Conservation (phyloP, 1,284 basidiomycete species). For the Leccinum angustisporum region DNA sequence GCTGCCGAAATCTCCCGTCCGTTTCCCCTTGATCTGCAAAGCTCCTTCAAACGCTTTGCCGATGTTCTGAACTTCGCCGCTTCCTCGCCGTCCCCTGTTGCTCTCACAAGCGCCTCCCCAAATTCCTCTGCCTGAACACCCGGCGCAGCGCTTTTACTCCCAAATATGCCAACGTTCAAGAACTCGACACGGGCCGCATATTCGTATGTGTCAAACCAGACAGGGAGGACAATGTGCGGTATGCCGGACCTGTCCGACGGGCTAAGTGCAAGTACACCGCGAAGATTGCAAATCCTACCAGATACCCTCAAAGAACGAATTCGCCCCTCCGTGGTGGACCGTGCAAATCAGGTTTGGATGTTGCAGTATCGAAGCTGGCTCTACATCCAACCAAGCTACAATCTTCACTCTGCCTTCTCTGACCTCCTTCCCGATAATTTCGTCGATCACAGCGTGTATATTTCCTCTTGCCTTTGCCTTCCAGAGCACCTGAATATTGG, state of each 20-base stretch:
- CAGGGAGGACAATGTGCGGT: slow-evolving; percentile 14
- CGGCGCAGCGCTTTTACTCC: slow-evolving; percentile 6
- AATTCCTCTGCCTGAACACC: slow-evolving; percentile 14
- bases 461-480: slow-evolving; percentile 4
- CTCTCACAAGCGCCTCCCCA: slow-evolving; percentile 7
- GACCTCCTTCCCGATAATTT: not conserved
- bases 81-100: slow-evolving; percentile 12
- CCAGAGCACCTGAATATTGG: slow-evolving; percentile 10
- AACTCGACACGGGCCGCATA: slow-evolving; percentile 12
- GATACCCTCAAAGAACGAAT: slow-evolving; percentile 18
- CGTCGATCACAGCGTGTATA: not conserved
- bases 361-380: slow-evolving; percentile 15
- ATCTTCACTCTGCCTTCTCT: not conserved
- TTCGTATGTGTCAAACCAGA: slow-evolving; percentile 21
- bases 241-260: slow-evolving; percentile 5
- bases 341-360: slow-evolving; percentile 17
- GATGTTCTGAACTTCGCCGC: not conserved
- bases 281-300: slow-evolving; percentile 11
- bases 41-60: slow-evolving; percentile 9
- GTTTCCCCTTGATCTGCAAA: slow-evolving; percentile 12
- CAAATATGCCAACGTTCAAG: slow-evolving; percentile 17
- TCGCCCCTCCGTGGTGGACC: slow-evolving; percentile 20
- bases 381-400: slow-evolving; percentile 10
- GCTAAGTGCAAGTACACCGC: not conserved
- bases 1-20: slow-evolving; percentile 3